Evolutionary conservation across 371 early-diverging fungal genomes (phyloP).

Genomic region (Synchytrium microbalum): DNA sequence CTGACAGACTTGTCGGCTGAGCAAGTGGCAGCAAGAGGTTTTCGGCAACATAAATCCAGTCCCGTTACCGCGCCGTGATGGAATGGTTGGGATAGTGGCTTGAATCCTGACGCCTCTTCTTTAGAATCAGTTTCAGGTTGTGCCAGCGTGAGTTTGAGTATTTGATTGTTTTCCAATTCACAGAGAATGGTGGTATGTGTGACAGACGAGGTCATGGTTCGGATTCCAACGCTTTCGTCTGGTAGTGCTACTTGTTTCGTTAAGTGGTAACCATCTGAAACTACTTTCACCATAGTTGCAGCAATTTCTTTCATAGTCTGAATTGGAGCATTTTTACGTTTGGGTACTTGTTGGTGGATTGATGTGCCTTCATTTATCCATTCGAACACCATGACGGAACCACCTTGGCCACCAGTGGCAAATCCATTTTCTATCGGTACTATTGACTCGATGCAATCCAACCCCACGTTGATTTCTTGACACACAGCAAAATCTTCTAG

Average conservation of each 20-base stretch:
- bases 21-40: constrained; percentile 46
- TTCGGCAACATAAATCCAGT: constrained; percentile 46
- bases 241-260: neutral
- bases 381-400: constrained; percentile 24
- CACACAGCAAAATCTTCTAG: constrained; percentile 29
- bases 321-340: neutral
- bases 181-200: constrained; percentile 15
- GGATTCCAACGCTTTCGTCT: neutral
- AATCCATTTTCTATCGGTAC: constrained; percentile 33
- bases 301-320: neutral
- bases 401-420: constrained; percentile 21
- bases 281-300: neutral
- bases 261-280: neutral
- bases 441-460: constrained; percentile 11
- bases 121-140: constrained; percentile 28
- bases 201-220: neutral
- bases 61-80: constrained; percentile 47
- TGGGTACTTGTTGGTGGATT: neutral
- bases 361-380: constrained; percentile 25
- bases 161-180: constrained; percentile 30
- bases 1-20: constrained; percentile 42
- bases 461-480: constrained; percentile 11
- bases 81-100: constrained; percentile 37
- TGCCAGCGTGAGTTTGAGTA: constrained; percentile 23
- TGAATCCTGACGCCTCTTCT: constrained; percentile 38